phyloP scores from a whole-genome alignment of 2,329 filamentous ascomycete species.

The Aaosphaeria arxii region DNA sequence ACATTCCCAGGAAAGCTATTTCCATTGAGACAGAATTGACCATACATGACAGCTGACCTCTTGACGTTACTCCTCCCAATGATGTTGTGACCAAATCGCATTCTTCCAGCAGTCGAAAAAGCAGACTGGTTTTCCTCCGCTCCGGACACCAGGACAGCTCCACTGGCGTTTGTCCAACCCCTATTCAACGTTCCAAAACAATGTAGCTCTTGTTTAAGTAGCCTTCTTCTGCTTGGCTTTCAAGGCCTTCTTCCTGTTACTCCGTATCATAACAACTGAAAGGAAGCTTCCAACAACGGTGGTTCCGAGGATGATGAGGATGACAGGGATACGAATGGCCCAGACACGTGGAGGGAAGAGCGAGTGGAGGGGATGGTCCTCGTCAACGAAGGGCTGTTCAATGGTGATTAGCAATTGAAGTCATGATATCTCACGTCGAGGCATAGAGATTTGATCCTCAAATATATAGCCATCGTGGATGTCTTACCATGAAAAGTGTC shows the following conservation, averaged over 20 bases:
- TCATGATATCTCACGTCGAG: neutral
- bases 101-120: no score
- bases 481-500: conserved; percentile 89
- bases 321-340: conserved; percentile 97
- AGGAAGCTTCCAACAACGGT: conserved; percentile 96
- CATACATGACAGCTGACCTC: no score
- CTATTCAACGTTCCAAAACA: neutral
- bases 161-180: neutral
- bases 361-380: conserved; percentile 86
- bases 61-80: no score
- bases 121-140: no score
- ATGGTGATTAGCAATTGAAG: neutral
- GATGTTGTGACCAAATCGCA: no score
- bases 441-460: neutral
- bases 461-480: neutral
- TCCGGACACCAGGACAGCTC: no score
- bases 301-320: conserved; percentile 85
- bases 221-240: conserved; percentile 95
- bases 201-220: conserved; percentile 14
- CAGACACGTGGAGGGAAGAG: conserved; percentile 97
- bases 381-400: conserved; percentile 88
- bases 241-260: conserved; percentile 94
- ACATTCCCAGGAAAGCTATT: no score
- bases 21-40: no score
- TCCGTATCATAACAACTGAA: conserved; percentile 96